Evolutionary conservation across 352 stramenopile genomes (phyloP).

Genomic region (Globisporangium uncinulatum): DNA sequence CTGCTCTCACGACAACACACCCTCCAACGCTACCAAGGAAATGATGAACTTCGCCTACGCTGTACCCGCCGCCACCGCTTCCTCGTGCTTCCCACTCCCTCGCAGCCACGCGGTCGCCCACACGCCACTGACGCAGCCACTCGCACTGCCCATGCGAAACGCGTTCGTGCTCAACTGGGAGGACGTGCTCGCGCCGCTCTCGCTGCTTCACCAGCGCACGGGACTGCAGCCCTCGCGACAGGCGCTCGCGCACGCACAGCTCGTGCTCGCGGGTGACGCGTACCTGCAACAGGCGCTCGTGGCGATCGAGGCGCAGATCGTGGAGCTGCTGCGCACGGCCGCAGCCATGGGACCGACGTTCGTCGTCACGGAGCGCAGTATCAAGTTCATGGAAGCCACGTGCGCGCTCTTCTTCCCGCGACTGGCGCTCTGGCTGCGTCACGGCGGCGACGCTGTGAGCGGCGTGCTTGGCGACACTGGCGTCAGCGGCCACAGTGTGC

Average conservation of each 20-base stretch:
- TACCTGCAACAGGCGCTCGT: conserved; percentile 50
- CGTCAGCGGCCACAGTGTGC: conserved; percentile 10
- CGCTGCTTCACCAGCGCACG: conserved; percentile 32
- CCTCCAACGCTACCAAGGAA: neutral
- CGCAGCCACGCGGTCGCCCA: neutral
- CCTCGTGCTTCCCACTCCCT: neutral
- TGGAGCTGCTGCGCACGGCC: conserved; percentile 34
- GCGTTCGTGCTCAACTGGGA: conserved; percentile 54
- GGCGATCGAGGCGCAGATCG: conserved; percentile 45
- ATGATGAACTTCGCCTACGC: conserved; percentile 8
- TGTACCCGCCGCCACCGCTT: neutral
- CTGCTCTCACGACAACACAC: too few species aligned
- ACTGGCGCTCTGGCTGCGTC: conserved; percentile 33
- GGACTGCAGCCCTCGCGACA: conserved; percentile 30
- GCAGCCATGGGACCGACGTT: conserved; percentile 39
- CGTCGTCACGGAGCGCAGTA: conserved; percentile 40
- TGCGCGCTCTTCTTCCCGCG: conserved; percentile 47
- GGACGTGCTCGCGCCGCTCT: conserved; percentile 45
- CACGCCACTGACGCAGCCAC: neutral
- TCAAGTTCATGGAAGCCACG: conserved; percentile 39
- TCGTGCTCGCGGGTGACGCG: conserved; percentile 21
- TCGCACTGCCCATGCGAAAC: conserved; percentile 1
- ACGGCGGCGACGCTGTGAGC: neutral
- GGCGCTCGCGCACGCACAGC: conserved; percentile 25
- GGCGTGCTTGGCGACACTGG: neutral